Conservation (phyloP, 2,329 filamentous ascomycete species). For the Botrytis cinerea region DNA sequence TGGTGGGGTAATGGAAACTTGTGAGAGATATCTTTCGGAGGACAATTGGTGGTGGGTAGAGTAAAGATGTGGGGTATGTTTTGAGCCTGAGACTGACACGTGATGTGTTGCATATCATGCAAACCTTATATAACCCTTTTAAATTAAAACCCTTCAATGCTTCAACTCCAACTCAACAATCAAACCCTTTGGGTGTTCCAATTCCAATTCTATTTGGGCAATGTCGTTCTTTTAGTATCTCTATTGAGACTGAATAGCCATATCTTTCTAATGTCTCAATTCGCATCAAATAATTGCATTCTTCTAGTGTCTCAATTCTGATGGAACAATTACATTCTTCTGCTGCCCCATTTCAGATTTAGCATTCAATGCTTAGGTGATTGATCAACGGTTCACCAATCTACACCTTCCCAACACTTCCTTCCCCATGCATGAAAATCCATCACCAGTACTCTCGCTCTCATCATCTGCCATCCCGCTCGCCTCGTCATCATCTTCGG, state of each 20-base stretch:
- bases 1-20: neutral
- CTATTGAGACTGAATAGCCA: accelerated
- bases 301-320: neutral
- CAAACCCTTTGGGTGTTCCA: neutral
- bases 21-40: neutral
- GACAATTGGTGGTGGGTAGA: neutral
- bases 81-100: neutral
- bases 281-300: neutral
- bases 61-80: neutral
- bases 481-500: no score
- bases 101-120: neutral
- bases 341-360: no score
- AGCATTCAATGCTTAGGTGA: neutral
- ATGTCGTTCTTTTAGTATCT: accelerated
- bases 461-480: no score
- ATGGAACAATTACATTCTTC: no score
- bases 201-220: neutral
- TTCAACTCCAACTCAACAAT: neutral
- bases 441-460: no score
- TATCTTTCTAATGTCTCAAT: no score
- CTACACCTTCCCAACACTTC: no score
- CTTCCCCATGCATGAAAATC: no score
- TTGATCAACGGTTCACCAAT: no score
- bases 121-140: neutral
- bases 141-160: neutral